Evolutionary conservation across 805 yeast genomes (phyloP).

Genomic region (Debaryomyces prosopidis): DNA sequence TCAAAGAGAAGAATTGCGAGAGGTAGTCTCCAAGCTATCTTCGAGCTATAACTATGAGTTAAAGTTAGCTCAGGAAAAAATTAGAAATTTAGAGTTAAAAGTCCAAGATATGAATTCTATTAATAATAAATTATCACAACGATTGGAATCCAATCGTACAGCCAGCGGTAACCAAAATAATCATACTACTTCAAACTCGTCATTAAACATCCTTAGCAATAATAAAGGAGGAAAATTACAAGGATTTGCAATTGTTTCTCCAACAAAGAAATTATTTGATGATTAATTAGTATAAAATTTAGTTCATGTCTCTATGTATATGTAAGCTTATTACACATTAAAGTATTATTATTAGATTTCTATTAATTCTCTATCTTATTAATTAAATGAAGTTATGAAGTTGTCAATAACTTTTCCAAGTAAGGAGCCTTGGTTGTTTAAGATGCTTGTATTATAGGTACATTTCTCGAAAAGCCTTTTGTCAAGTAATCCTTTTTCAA

Average conservation of each 20-base stretch:
- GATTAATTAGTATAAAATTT: conserved; percentile 7
- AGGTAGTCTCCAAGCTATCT: conserved; percentile 38
- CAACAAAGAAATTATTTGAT: conserved; percentile 24
- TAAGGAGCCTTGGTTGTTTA: conserved; percentile 41
- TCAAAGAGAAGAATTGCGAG: conserved; percentile 45
- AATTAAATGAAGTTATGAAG: conserved; percentile 18
- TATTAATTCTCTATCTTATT: neutral
- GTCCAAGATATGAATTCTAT: conserved; percentile 28
- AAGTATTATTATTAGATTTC: neutral
- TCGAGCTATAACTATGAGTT: conserved; percentile 35
- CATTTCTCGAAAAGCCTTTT: conserved; percentile 26
- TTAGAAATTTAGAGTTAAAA: conserved; percentile 31
- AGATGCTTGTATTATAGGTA: conserved; percentile 25
- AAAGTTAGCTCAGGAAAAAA: conserved; percentile 35
- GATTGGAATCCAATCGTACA: conserved; percentile 12
- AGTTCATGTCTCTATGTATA: neutral
- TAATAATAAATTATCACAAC: conserved; percentile 33
- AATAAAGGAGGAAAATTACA: conserved; percentile 37
- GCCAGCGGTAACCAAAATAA: conserved; percentile 1
- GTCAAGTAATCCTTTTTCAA: conserved; percentile 19
- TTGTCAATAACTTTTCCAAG: conserved; percentile 36
- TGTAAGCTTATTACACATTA: neutral
- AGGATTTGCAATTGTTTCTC: conserved; percentile 39
- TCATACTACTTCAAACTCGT: neutral
- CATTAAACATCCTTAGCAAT: conserved; percentile 3